Conservation (phyloP, 2,329 filamentous ascomycete genomes). For the Ophiostoma sp. region DNA sequence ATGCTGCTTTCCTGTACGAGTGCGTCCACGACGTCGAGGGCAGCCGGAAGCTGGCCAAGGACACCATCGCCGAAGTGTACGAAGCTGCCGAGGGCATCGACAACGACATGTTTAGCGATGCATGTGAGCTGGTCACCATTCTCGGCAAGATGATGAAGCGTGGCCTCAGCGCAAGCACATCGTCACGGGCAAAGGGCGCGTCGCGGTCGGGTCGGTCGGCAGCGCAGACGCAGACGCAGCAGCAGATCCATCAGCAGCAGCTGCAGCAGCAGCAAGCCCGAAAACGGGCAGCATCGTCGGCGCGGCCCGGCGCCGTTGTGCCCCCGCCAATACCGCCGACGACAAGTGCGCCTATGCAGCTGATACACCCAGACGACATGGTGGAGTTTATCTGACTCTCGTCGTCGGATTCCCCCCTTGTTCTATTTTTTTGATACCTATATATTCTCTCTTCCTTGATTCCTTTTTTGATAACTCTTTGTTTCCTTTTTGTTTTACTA, state of each 20-base stretch:
- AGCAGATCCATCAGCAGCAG: neutral
- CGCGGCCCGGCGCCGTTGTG: neutral
- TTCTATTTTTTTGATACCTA: too few species aligned
- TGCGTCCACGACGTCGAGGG: constrained; percentile 76
- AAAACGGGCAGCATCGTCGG: constrained; percentile 6
- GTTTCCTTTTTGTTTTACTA: constrained; percentile 10
- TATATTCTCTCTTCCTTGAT: neutral
- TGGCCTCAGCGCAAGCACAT: constrained; percentile 19
- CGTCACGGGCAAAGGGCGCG: constrained; percentile 14
- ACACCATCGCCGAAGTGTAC: constrained; percentile 85
- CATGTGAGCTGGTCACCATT: constrained; percentile 78
- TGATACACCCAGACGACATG: constrained; percentile 20
- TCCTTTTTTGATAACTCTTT: neutral
- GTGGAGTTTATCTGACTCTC: constrained; percentile 19
- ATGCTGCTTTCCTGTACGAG: constrained; percentile 88
- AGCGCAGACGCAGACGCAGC: neutral
- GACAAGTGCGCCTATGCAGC: constrained; percentile 15
- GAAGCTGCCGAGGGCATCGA: constrained; percentile 88
- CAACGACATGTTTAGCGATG: constrained; percentile 90
- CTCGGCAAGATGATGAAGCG: constrained; percentile 72
- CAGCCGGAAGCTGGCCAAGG: constrained; percentile 70
- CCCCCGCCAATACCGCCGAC: constrained; percentile 20
- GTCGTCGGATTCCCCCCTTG: neutral
- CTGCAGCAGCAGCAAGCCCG: neutral
- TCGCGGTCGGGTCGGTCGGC: neutral